Evolutionary conservation across 208 protist genomes (phyloP).

Genomic region (Wallacemonas sp.): DNA sequence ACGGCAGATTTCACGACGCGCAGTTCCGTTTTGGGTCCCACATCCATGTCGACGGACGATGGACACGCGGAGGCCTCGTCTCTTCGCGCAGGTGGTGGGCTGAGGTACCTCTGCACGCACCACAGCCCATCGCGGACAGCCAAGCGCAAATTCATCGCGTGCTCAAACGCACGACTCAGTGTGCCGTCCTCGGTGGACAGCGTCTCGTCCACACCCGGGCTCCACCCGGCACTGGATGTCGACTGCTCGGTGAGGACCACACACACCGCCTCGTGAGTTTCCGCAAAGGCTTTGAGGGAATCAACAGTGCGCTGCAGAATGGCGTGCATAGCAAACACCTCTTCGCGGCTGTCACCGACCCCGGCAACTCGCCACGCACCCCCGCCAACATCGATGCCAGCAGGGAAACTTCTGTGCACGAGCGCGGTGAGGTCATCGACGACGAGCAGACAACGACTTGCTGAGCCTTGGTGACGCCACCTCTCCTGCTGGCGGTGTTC

Average conservation of each 20-base stretch:
- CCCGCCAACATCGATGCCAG: conserved; percentile 11
- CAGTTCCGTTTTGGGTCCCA: conserved; percentile 22
- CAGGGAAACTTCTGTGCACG: conserved; percentile 39
- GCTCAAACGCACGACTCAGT: conserved; percentile 59
- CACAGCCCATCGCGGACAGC: conserved; percentile 12
- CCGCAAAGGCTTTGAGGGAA: conserved; percentile 55
- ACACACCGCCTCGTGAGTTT: conserved; percentile 26
- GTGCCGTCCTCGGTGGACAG: conserved; percentile 15
- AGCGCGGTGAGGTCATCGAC: conserved; percentile 56
- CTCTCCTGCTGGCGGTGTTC: no score
- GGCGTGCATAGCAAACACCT: conserved; percentile 16
- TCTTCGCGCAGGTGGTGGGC: no score
- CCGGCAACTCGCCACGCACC: no score
- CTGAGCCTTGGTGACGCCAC: no score
- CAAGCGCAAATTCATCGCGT: conserved; percentile 74
- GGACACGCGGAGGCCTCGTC: no score
- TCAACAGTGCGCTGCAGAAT: conserved; percentile 45
- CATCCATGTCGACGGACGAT: conserved; percentile 9
- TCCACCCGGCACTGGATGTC: no score
- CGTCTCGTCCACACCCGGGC: no score
- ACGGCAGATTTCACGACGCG: conserved; percentile 47
- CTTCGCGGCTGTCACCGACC: no score
- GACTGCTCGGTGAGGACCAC: conserved; percentile 35
- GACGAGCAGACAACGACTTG: conserved; percentile 38
- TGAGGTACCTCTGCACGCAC: no score